phyloP scores from a whole-genome alignment of 768 basidiomycete species.

The Amanita rimosa region DNA sequence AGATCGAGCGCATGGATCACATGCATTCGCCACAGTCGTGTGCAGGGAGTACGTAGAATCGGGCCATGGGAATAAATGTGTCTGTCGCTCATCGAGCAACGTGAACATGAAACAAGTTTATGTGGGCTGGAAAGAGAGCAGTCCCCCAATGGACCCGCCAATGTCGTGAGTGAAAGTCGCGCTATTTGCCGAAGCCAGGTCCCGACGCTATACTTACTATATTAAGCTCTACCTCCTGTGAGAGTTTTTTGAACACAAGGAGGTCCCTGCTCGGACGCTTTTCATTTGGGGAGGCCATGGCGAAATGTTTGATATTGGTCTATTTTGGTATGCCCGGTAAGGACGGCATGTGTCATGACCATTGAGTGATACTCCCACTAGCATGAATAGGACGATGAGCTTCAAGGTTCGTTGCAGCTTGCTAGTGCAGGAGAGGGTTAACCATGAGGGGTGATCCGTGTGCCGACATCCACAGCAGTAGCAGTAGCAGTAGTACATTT shows the following conservation, averaged over 20 bases:
- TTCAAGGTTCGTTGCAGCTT: neutral
- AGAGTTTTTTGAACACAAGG: neutral
- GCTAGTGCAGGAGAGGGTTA: neutral
- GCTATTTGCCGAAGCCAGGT: neutral
- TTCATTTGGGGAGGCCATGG: neutral
- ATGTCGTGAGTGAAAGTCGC: neutral
- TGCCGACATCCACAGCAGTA: no score
- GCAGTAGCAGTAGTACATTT: no score
- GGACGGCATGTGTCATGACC: neutral
- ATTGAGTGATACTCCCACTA: neutral
- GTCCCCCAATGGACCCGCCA: neutral
- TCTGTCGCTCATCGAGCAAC: neutral
- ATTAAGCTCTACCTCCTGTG: neutral
- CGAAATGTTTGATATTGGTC: neutral
- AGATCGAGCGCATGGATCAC: neutral
- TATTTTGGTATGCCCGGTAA: neutral
- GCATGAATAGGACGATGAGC: neutral
- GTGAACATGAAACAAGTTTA: neutral
- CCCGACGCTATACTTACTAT: slow-evolving; percentile 1
- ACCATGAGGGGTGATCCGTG: no score
- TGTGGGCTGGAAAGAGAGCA: neutral
- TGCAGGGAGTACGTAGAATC: neutral
- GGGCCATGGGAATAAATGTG: neutral
- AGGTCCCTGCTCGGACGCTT: neutral
- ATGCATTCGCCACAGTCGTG: neutral